Evolutionary conservation across 495 filamentous ascomycete genomes (phyloP).

Genomic region (Aspergillus egyptiacus): DNA sequence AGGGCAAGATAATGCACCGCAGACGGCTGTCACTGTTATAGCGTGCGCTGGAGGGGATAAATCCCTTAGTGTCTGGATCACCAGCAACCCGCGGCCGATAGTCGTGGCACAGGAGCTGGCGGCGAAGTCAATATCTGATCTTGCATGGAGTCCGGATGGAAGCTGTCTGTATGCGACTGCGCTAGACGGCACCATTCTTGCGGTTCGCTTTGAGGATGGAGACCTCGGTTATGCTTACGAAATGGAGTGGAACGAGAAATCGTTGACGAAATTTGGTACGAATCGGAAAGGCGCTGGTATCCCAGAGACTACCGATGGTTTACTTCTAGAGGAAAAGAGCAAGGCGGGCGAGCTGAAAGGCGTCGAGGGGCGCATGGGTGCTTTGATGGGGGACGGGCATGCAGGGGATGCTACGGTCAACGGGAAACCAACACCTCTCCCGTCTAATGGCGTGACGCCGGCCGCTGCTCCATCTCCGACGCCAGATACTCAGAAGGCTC

Average conservation of each 20-base stretch:
- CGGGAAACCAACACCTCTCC: constrained; percentile 32
- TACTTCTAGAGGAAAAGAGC: constrained; percentile 84
- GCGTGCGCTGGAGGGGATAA: constrained; percentile 97
- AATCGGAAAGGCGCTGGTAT: constrained; percentile 80
- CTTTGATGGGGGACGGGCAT: constrained; percentile 81
- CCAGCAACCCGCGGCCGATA: constrained; percentile 82
- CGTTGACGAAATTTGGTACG: constrained; percentile 85
- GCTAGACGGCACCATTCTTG: constrained; percentile 80
- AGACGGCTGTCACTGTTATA: constrained; percentile 78
- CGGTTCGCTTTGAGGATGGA: constrained; percentile 62
- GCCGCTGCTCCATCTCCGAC: constrained; percentile 32
- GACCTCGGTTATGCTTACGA: constrained; percentile 70
- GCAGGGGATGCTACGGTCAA: constrained; percentile 33
- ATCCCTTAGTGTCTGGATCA: constrained; percentile 93
- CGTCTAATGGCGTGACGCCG: constrained; percentile 41
- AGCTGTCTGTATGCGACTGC: constrained; percentile 78
- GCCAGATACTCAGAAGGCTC: constrained; percentile 32
- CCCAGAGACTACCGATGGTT: constrained; percentile 79
- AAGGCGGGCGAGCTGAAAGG: constrained; percentile 83
- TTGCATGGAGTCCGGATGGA: constrained; percentile 93
- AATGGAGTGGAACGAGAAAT: constrained; percentile 83
- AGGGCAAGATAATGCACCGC: constrained; percentile 26
- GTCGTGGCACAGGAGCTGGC: constrained; percentile 83
- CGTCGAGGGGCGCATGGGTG: constrained; percentile 92
- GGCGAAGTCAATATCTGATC: constrained; percentile 83